Evolutionary conservation across 257 asterid species (phyloP).

Genomic region (Solanum neorickii): DNA sequence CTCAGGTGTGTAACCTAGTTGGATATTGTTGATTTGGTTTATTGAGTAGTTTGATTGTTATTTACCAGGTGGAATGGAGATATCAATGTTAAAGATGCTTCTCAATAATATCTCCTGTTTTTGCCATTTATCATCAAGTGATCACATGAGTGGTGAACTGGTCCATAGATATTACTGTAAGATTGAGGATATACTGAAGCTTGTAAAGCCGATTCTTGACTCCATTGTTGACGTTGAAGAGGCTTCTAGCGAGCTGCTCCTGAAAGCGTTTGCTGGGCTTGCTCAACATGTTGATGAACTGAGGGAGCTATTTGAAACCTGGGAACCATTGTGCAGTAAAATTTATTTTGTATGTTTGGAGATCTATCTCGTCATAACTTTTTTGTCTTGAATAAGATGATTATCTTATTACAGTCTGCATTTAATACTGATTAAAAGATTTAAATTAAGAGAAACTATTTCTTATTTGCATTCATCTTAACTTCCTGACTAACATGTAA

Average conservation of each 20-base stretch:
- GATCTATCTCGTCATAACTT: background rate
- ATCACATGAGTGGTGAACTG: constrained; percentile 45
- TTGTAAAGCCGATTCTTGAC: constrained; percentile 51
- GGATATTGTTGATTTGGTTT: background rate
- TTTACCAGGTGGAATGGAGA: constrained; percentile 60
- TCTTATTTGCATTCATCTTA: background rate
- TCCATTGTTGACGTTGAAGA: constrained; percentile 36
- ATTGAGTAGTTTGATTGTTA: constrained; percentile 6
- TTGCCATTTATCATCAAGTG: constrained; percentile 38
- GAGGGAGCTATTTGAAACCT: constrained; percentile 46
- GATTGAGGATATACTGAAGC: constrained; percentile 54
- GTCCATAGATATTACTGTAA: constrained; percentile 39
- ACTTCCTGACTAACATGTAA: background rate
- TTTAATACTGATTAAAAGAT: background rate
- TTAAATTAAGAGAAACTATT: background rate
- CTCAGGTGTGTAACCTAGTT: background rate
- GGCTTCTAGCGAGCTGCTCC: constrained; percentile 47
- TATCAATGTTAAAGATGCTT: constrained; percentile 53
- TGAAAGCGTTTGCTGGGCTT: constrained; percentile 37
- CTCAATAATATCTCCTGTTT: constrained; percentile 47
- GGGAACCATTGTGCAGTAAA: constrained; percentile 79
- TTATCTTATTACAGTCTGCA: background rate
- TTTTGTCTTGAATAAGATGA: background rate
- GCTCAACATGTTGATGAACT: constrained; percentile 50
- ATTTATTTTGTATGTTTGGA: constrained; percentile 58